Base-by-base conservation (phyloP, 148 eudicot species). In the Bassia scoparia region DNA sequence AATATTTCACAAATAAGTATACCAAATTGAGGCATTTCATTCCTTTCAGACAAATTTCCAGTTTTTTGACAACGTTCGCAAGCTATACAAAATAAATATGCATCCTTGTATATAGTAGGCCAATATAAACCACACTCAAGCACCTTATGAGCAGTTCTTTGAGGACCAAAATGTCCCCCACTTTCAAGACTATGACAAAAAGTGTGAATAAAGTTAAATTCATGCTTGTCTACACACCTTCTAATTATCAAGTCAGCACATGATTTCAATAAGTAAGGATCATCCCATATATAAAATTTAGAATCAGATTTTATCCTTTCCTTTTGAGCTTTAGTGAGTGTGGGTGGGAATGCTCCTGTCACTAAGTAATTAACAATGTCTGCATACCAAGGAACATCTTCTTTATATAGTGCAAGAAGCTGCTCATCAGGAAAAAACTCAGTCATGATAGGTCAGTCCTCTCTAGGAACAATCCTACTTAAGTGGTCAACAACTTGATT, bases 11-110 rank as follows among this genome's bases (percentile, higher is more conserved):
- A 77, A 11, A 49, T 31, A 10, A 61, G 6, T 4, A 70, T 48
- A 15, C 33, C 20, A 30, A 24, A 3, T 69, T 41, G 43, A 8
- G 74, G 69, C 69, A 77, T 77, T 29, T 77, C 21, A 9, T 48
- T 50, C 20, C 53, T 61, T 26, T 48, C 34, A 50, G 74, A 44
- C 7, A 71, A 24, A 26, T 65, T 72, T 18, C 76, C 72, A 20
- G 35, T 38, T 31, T 35, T 78, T 55, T 78, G 71, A 18, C 80
- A 78, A 54, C 30, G 33, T 5, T 55, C 76, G 72, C 67, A 78
- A 27, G 65, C 9, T n/a, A 50, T 64, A 37, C 63, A 65, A 53
- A 62, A 72, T 65, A 60, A 21, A 60, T 72, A 72, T 10, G 62
- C 75, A 60, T 72, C 67, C 30, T 26, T 59, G 17, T n/a, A 21